Evolutionary conservation across 345 rosid species (phyloP), one percentile per base, ranked within the genome.

Genomic region (Syzygium aromaticum): DNA sequence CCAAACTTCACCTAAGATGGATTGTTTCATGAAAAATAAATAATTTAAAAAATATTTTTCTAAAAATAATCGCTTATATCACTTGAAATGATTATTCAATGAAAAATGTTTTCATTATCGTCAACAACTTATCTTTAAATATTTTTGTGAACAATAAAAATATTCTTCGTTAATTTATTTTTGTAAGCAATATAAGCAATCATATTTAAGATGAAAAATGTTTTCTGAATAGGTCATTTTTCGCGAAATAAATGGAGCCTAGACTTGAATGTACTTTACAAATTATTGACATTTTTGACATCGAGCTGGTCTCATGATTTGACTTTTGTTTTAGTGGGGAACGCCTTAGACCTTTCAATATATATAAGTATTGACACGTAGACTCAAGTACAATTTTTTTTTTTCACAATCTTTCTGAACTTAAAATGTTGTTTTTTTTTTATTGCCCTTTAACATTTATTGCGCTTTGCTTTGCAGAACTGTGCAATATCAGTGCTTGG

Each of bases 401-500:
- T n/a, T 61, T 61, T 61, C 33, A 3, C 19, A n/a, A 13, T 61
- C 73, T 27, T 61, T 61, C 27, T 73, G 10, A 73, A 19, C 49
- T 73, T 43, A 38, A 38, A 21, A 73, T 5, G 82, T 73, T 40
- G 43, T 40, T 40, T 43, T 43, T 40, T 3, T 19, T 13, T 17
- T 10, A 23, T 22, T 11, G 13, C 23, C 38, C 52, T 46, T 17
- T 19, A 19, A 49, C 82, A 38, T 38, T 38, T 25, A 19, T 7
- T 51, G 2, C 11, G 52, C 17, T 49, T 52, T 49, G 54, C 6
- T 52, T 30, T 43, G 88, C 52, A 96, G 98, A 87, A 61, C 51
- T 94, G 96, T 89, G 87, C 85, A n/a, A 91, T 96, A 87, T 90
- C 90, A 80, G 94, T 90, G 57, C 86, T 92, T 38, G 97, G 95